Percentiles rank a stretch among this genome's conserved stretches.
phyloP scores from a whole-genome alignment of 768 basidiomycete species.

The Auricularia heimuer region DNA sequence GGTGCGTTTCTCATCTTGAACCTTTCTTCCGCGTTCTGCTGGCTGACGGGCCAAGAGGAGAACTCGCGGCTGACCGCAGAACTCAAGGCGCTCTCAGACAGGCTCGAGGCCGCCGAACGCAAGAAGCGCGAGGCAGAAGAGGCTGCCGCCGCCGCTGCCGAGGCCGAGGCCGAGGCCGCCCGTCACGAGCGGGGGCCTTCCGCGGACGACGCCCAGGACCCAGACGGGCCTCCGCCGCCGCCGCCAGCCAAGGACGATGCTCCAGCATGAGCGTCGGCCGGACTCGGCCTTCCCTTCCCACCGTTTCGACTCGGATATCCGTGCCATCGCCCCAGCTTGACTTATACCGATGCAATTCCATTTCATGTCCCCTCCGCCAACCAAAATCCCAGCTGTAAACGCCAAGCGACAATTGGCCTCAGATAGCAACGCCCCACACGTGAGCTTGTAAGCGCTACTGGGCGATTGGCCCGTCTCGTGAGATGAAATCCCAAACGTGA shows the following conservation, averaged over 20 bases:
- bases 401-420: no score
- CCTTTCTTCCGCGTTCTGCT: not conserved
- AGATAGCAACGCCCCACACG: no score
- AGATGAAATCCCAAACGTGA: no score
- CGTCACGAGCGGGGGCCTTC: not conserved
- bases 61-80: constrained; percentile 71
- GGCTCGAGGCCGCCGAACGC: constrained; percentile 61
- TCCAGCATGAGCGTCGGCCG: not conserved
- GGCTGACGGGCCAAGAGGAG: constrained; percentile 34
- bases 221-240: constrained; percentile 8
- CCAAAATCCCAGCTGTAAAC: no score
- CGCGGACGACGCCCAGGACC: not conserved
- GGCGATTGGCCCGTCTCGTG: no score
- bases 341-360: not conserved
- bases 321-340: not conserved
- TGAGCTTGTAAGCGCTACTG: no score
- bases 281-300: not conserved
- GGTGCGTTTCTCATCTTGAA: not conserved
- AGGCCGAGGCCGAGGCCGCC: no score
- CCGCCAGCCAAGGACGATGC: constrained; percentile 7
- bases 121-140: constrained; percentile 40
- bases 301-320: not conserved
- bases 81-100: constrained; percentile 62
- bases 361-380: not conserved
- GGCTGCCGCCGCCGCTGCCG: constrained; percentile 20